These are phyloP conservation scores for Cyclotella distinguenda DNA, from an alignment of 108 stramenopile genomes.

Conservation along the genomic window DNA sequence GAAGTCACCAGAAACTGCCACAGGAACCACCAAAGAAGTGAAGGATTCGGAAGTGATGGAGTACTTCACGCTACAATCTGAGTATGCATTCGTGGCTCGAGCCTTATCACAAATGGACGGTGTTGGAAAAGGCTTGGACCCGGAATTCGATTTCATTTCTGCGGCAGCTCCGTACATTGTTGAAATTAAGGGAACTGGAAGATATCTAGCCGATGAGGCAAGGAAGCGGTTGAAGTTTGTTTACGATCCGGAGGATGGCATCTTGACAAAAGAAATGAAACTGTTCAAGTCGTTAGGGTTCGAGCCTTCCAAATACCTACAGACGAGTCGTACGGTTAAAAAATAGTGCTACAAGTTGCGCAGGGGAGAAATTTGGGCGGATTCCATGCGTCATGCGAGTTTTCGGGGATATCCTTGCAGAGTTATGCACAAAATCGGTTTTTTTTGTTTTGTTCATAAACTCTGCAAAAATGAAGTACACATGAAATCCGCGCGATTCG, in stretches of 20 bases:
- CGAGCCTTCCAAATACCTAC: conserved; percentile 10
- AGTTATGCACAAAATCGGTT: no score
- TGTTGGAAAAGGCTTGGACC: conserved; percentile 75
- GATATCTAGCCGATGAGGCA: conserved; percentile 70
- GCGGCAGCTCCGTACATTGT: conserved; percentile 77
- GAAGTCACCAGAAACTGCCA: conserved; percentile 5
- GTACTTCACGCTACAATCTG: conserved; percentile 79
- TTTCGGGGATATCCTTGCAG: no score
- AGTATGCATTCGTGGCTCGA: conserved; percentile 86
- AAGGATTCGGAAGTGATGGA: conserved; percentile 80
- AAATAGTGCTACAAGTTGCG: background rate
- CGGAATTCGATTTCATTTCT: conserved; percentile 85
- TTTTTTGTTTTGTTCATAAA: no score
- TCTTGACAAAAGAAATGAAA: conserved; percentile 39
- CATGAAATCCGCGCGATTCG: no score
- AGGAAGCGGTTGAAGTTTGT: conserved; percentile 44
- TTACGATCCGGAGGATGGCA: conserved; percentile 39
- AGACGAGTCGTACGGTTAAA: no score
- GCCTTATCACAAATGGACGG: conserved; percentile 87
- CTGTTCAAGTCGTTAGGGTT: conserved; percentile 43
- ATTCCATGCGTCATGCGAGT: no score
- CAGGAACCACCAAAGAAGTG: conserved; percentile 10
- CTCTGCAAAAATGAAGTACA: no score
- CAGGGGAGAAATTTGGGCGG: no score
- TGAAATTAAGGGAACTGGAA: conserved; percentile 74